Evolutionary conservation across 1,139 yeast genomes (phyloP).

Genomic region (Geotrichum bryndzae): DNA sequence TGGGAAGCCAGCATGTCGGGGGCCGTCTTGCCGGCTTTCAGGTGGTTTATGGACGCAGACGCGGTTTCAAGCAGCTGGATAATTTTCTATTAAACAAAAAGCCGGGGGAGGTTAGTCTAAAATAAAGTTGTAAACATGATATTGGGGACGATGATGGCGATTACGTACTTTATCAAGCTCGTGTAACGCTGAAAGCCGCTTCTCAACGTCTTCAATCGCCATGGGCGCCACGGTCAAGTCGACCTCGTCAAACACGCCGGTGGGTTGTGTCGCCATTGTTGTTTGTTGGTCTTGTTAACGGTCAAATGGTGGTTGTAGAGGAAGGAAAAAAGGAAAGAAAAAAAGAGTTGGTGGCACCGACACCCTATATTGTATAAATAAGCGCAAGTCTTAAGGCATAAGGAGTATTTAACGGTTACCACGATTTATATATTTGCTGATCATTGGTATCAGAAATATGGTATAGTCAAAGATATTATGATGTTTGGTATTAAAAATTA

Average conservation of each 20-base stretch:
- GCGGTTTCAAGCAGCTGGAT: conserved; percentile 39
- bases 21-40: conserved; percentile 37
- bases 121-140: background rate
- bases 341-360: background rate
- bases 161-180: conserved; percentile 34
- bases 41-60: conserved; percentile 37
- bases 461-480: too few species aligned
- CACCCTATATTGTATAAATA: background rate
- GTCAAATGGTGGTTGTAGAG: background rate
- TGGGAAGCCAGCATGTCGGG: conserved; percentile 22
- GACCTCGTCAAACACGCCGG: conserved; percentile 22
- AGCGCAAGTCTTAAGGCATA: background rate
- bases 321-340: background rate
- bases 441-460: too few species aligned
- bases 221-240: conserved; percentile 28
- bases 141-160: background rate
- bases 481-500: too few species aligned
- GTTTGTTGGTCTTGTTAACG: background rate
- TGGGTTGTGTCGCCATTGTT: conserved; percentile 1
- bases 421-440: too few species aligned
- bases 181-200: conserved; percentile 37
- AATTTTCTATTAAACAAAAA: conserved; percentile 26
- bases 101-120: background rate
- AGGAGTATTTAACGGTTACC: background rate
- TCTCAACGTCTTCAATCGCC: conserved; percentile 35